phyloP scores from a whole-genome alignment of 306 rosid genomes.

The Quercus alba region DNA sequence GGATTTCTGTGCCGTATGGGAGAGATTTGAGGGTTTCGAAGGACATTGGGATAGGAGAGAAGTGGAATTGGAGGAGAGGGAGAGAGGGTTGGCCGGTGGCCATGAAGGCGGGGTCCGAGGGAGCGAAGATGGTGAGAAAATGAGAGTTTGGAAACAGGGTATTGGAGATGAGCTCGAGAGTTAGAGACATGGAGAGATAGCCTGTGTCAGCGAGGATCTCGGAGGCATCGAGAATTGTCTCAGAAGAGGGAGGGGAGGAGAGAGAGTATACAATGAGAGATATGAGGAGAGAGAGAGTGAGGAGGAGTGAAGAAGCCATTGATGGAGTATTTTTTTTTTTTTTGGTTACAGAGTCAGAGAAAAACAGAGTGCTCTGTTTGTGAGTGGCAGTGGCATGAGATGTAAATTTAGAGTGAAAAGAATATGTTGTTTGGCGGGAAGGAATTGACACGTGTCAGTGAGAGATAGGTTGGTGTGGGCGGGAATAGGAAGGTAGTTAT shows the following conservation, averaged over 20 bases:
- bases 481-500: not conserved
- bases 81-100: constrained; percentile 73
- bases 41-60: constrained; percentile 44
- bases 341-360: too few relatives aligned
- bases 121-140: constrained; percentile 77
- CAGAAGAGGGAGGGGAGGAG: constrained; percentile 41
- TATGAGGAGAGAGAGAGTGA: constrained; percentile 12
- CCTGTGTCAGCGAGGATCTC: constrained; percentile 70
- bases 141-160: constrained; percentile 41
- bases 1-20: constrained; percentile 58
- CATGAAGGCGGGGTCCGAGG: constrained; percentile 62
- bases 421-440: constrained; percentile 12
- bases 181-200: constrained; percentile 68
- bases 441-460: not conserved
- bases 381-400: not conserved
- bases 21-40: constrained; percentile 50
- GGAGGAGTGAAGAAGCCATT: constrained; percentile 49
- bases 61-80: constrained; percentile 68
- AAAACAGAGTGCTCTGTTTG: not conserved
- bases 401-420: not conserved
- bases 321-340: constrained; percentile 23
- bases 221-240: constrained; percentile 53
- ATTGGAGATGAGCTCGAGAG: constrained; percentile 53
- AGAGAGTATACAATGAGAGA: constrained; percentile 20
- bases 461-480: not conserved